Base-by-base conservation (phyloP, 495 filamentous ascomycete genomes). In the Aspergillus haitiensis region DNA sequence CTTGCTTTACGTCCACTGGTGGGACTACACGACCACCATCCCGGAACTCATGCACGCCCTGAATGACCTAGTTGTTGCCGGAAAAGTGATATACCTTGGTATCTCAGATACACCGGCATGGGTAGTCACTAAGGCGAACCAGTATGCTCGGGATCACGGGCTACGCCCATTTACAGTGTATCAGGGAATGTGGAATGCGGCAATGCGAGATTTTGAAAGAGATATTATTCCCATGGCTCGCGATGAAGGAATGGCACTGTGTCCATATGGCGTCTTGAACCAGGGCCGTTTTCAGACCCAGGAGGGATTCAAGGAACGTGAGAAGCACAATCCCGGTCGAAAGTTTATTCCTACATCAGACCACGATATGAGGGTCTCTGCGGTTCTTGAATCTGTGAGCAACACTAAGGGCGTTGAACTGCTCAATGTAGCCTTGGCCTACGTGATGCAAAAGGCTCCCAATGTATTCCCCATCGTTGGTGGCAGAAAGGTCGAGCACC, bases 401-500 rank as follows among this genome's bases (percentile, higher is more conserved):
- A 75, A 79, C 6, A 70, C 66, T 49, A 84, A 84, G 63, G 74
- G 74, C 5, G 81, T 75, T 10, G 55, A 64, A 1, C 63, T 82
- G 15, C 75, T 74, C 0, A 66, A 61, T 48, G 62, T 78, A 12
- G 84, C 83, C 0, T 65, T 86, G 12, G 84, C 83, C 2, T 86
- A 86, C 60, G 72, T 84, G 7, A 67, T 80, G 56, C 66, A 72
- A 46, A 86, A 86, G 61, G 51, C 64, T 1, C 85, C 88, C 3
- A 87, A 90, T 64, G 85, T 90, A 21, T 91, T 89, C 65, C 88
- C 88, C 1, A 88, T 91, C 55, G 76, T 89, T 18, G 88, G 87
- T n/a, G 84, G 82, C 0, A 60, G 83, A n/a, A 88, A 81, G 59
- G 67, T 87, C 35, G 79, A 82, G 52, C 84, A 88, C 59, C 64